A percentile compares a stretch with the other conserved stretches of the same genome.
Conservation (phyloP, 371 early-diverging fungal genomes). For the Mucor lusitanicus region DNA sequence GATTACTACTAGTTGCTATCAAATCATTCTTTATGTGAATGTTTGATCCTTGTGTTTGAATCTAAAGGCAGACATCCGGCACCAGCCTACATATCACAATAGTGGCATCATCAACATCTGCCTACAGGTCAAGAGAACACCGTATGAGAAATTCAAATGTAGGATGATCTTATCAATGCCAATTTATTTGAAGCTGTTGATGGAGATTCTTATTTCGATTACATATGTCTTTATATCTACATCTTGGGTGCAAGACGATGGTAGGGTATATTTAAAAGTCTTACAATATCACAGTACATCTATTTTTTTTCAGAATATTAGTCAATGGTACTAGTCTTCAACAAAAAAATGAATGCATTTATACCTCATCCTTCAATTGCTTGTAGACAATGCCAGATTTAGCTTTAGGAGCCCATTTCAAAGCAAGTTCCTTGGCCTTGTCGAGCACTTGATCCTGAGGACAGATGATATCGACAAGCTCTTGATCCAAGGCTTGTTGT, state of each 20-base stretch:
- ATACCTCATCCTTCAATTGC: constrained; percentile 53
- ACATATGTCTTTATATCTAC: constrained; percentile 12
- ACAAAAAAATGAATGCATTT: no score
- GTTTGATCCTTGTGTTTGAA: no score
- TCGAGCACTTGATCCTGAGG: constrained; percentile 49
- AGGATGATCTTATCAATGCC: no score
- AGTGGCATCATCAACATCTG: no score
- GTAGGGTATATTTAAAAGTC: constrained; percentile 25
- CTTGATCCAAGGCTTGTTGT: constrained; percentile 59
- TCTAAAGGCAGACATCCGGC: no score
- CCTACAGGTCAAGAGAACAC: no score
- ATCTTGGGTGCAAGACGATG: constrained; percentile 37
- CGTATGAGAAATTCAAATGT: no score
- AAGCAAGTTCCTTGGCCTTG: constrained; percentile 60
- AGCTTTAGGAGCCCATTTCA: constrained; percentile 59
- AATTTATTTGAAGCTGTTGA: not conserved
- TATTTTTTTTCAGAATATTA: not conserved
- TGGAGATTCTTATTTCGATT: not conserved
- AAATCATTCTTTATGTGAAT: no score
- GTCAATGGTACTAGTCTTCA: not conserved
- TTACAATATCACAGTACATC: constrained; percentile 33
- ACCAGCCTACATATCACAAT: no score
- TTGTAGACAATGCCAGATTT: constrained; percentile 48
- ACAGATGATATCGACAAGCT: constrained; percentile 64
- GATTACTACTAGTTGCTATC: no score